A percentile compares a stretch with the other conserved stretches of the same genome.
phyloP scores from a whole-genome alignment of 495 filamentous ascomycete species.

The Aspergillus affinis region DNA sequence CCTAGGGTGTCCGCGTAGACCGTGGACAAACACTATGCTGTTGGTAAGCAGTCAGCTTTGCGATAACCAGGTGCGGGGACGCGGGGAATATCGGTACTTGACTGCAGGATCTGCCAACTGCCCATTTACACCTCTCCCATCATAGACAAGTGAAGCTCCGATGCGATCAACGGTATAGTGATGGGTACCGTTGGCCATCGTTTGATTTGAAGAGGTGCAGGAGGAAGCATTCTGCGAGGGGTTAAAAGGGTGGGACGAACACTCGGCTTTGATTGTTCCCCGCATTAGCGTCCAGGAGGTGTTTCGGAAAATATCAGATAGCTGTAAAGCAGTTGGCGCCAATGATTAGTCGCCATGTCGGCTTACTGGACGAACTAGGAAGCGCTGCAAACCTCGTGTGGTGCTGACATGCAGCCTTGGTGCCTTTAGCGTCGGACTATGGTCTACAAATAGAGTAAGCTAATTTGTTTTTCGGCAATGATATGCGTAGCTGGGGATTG shows the following conservation, averaged over 20 bases:
- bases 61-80: not conserved
- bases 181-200: not conserved
- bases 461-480: too few species aligned
- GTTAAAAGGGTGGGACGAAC: not conserved
- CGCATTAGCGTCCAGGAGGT: not conserved
- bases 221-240: not conserved
- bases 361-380: too few species aligned
- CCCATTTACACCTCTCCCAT: not conserved
- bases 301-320: not conserved
- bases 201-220: not conserved
- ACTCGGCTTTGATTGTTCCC: not conserved
- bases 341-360: too few species aligned
- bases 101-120: not conserved
- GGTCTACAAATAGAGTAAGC: too few species aligned
- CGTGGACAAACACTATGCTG: not conserved
- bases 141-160: not conserved
- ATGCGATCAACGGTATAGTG: not conserved
- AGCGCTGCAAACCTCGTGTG: too few species aligned
- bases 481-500: too few species aligned
- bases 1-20: not conserved
- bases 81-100: not conserved
- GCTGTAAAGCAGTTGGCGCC: too few species aligned
- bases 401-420: too few species aligned
- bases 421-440: too few species aligned
- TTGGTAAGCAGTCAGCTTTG: not conserved